phyloP scores from a whole-genome alignment of 768 basidiomycete species.

The Trametes elegans region DNA sequence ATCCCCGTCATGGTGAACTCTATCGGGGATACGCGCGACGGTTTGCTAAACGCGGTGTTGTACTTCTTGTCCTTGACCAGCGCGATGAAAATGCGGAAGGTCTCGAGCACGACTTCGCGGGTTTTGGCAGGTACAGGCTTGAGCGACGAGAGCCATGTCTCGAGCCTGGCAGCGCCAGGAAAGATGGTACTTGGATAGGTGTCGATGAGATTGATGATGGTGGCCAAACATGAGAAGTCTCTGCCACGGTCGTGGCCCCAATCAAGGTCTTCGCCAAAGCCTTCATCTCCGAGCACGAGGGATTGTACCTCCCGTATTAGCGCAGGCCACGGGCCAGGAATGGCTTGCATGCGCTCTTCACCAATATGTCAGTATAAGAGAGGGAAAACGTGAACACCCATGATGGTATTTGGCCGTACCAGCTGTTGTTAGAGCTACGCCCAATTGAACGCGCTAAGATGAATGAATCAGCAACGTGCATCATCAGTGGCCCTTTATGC shows the following conservation, averaged over 20 bases:
- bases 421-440: constrained; percentile 71
- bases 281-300: constrained; percentile 42
- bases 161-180: constrained; percentile 23
- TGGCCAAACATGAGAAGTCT: constrained; percentile 36
- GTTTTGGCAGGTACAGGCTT: constrained; percentile 31
- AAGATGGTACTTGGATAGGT: constrained; percentile 17
- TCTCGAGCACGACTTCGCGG: constrained; percentile 35
- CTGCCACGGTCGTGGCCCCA: constrained; percentile 38
- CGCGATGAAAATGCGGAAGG: constrained; percentile 46
- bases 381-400: neutral
- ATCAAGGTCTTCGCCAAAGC: constrained; percentile 33
- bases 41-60: constrained; percentile 38
- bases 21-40: constrained; percentile 51
- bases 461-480: neutral
- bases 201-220: constrained; percentile 32
- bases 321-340: constrained; percentile 53
- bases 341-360: constrained; percentile 72
- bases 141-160: constrained; percentile 27
- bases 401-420: constrained; percentile 33
- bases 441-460: constrained; percentile 67
- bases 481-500: too few relatives aligned
- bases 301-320: constrained; percentile 58
- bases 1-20: constrained; percentile 63
- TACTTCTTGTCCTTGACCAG: constrained; percentile 42
- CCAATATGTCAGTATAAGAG: too few relatives aligned